Evolutionary conservation across 495 filamentous ascomycete species (phyloP).

Genomic region (Xylaria acuta): DNA sequence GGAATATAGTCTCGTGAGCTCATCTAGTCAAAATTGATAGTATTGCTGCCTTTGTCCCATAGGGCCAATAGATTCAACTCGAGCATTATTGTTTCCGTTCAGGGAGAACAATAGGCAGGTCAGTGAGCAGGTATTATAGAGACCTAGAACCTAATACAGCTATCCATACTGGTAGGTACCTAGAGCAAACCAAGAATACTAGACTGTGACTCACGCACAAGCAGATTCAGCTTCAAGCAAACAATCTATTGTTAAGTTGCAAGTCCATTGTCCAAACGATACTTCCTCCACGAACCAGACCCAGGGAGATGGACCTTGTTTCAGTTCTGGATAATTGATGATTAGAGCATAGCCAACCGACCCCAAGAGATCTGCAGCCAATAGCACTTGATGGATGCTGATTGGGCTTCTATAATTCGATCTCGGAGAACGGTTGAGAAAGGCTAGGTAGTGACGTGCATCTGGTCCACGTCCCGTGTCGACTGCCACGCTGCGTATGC

Average conservation of each 20-base stretch:
- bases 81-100: background rate
- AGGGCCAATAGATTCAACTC: background rate
- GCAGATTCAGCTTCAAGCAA: background rate
- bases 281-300: background rate
- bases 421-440: slow-evolving; percentile 11
- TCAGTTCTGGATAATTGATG: background rate
- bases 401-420: slow-evolving; percentile 17
- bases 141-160: background rate
- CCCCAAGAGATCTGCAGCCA: slow-evolving; percentile 4
- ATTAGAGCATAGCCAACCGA: background rate
- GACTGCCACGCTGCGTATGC: slow-evolving; percentile 3
- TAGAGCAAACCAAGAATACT: background rate
- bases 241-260: background rate
- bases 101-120: background rate
- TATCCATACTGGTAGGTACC: background rate
- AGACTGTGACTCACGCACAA: background rate
- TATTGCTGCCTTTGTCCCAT: background rate
- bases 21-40: background rate
- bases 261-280: background rate
- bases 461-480: slow-evolving; percentile 25
- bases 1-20: slow-evolving; percentile 20
- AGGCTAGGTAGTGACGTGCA: slow-evolving; percentile 24
- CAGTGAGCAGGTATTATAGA: background rate
- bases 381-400: background rate
- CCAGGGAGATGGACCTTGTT: slow-evolving; percentile 9